Evolutionary conservation across 1,284 basidiomycete genomes (phyloP), one percentile per base, ranked within the genome.

Genomic region (Agaricales sp.): DNA sequence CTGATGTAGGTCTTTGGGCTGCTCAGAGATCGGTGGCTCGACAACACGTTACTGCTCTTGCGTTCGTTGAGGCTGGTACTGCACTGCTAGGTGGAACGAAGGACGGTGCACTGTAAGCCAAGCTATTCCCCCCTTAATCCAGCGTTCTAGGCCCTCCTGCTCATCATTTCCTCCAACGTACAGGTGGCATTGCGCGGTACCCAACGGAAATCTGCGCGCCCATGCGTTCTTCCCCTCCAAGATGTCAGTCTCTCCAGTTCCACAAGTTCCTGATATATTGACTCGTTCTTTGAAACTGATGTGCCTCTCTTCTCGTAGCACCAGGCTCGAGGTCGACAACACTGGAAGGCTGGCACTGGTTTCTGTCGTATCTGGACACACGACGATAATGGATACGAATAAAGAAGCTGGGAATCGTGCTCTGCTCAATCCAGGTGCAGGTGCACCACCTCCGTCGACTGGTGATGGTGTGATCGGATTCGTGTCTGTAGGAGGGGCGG

Each of bases 61-160:
- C 67, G 54, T 83, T 84, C 56, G 67, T 80, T 2, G 71, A 78
- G 23, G 76, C 75, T 30, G 82, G 82, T 1, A 66, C 69, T 38
- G 76, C 76, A 38, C 62, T 84, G 47, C 62, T 84, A n/a, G 81
- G 82, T 1, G 82, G 79, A 2, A 82, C 80, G 20, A 70, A 68
- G 45, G 80, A 84, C 55, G 80, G 82, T n/a, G 75, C 78, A 18
- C 55, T 84, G 80, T 83, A 58, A 58, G 76, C 63, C 41, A 26
- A 52, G 23, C 25, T 20, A 19, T 49, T 46, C 46, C 41, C 11
- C 11, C 41, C 41, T 43, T 43, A 11, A 11, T 43, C 11, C 30
- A 43, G 41, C 41, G n/a, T 43, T 25, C 43, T 16, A 8, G 38
- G 49, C 46, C 37, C 16, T 21, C 19, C 18, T 51, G n/a, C 52